Conservation (phyloP, 169 alveolate genomes). For the Fabrea salina region DNA sequence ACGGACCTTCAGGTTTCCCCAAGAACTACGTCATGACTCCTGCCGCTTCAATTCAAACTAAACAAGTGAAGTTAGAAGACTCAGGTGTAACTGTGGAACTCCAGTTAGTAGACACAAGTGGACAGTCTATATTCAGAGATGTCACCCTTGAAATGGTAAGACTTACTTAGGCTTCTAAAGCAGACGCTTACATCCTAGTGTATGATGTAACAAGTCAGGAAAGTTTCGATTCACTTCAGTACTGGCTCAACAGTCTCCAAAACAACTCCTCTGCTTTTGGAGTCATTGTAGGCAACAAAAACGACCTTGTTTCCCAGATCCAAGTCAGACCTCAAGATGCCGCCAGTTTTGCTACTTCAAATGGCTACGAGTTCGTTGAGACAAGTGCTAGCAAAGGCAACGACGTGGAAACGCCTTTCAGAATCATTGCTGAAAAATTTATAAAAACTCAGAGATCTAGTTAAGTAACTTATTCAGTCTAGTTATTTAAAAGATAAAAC, state of each 20-base stretch:
- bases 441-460: no score
- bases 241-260: constrained; percentile 51
- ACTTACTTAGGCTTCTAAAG: neutral
- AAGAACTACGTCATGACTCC: constrained; percentile 57
- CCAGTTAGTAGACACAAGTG: constrained; percentile 53
- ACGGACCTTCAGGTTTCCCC: constrained; percentile 39
- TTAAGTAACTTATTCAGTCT: no score
- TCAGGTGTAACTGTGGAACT: constrained; percentile 41
- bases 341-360: constrained; percentile 43
- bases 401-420: constrained; percentile 50
- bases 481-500: no score
- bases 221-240: constrained; percentile 49
- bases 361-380: constrained; percentile 57
- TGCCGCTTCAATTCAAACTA: constrained; percentile 45
- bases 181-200: constrained; percentile 42
- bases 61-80: constrained; percentile 34
- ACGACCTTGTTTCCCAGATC: constrained; percentile 50
- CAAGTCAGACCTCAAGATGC: constrained; percentile 58
- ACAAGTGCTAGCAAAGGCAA: constrained; percentile 47
- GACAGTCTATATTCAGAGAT: constrained; percentile 49
- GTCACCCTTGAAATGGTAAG: constrained; percentile 48
- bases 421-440: constrained; percentile 37
- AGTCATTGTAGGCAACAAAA: constrained; percentile 64
- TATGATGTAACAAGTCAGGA: constrained; percentile 63
- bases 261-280: constrained; percentile 38